Conservation (phyloP, 257 asterid genomes). For the Fraxinus americana region DNA sequence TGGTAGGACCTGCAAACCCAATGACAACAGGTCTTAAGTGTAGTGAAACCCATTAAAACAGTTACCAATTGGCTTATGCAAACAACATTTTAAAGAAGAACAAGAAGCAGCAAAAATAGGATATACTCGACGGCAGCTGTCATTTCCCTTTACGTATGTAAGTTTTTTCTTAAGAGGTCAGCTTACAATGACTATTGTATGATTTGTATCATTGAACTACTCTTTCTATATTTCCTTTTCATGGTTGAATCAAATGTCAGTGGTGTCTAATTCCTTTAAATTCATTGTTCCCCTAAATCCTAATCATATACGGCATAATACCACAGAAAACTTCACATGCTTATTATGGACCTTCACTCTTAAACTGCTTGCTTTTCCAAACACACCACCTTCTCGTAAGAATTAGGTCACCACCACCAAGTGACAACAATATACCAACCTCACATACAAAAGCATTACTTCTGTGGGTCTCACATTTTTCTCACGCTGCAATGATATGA, state of each 20-base stretch:
- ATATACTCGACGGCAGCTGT: background rate
- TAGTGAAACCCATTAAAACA: background rate
- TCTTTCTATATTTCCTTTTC: background rate
- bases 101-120: too few relatives aligned
- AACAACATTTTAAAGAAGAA: background rate
- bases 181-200: background rate
- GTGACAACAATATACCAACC: background rate
- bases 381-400: background rate
- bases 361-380: background rate
- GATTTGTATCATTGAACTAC: background rate
- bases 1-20: slow-evolving; percentile 84
- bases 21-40: slow-evolving; percentile 18
- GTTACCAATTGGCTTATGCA: background rate
- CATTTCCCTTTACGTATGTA: background rate
- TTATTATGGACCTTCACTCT: background rate
- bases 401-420: background rate
- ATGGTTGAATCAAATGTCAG: background rate
- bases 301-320: background rate
- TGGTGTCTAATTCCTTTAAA: background rate
- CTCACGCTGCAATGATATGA: background rate
- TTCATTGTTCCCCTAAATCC: background rate
- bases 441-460: background rate
- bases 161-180: background rate
- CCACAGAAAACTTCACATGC: background rate
- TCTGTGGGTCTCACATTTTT: background rate